Conservation (phyloP, 2,329 filamentous ascomycete genomes). For the Alternaria ventricosa region DNA sequence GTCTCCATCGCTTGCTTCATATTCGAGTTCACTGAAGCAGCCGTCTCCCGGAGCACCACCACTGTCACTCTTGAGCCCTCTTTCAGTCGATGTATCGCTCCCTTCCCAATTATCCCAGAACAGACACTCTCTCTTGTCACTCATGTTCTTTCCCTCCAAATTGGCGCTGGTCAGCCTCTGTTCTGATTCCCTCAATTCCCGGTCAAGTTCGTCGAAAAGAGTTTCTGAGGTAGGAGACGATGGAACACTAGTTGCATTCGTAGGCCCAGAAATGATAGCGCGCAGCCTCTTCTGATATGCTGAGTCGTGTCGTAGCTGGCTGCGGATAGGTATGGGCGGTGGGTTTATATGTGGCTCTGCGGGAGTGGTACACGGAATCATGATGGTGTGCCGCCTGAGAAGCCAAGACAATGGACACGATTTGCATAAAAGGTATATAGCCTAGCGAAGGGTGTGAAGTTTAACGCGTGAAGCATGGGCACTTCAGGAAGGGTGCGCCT, state of each 20-base stretch:
- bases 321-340: constrained; percentile 10
- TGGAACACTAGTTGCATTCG: background rate
- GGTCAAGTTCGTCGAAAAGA: constrained; percentile 2
- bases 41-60: background rate
- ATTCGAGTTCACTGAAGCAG: background rate
- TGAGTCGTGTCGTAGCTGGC: background rate
- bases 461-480: background rate
- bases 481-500: constrained; percentile 2
- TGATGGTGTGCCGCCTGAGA: background rate
- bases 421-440: background rate
- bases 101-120: background rate
- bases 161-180: background rate
- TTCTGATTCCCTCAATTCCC: constrained; percentile 1
- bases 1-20: background rate
- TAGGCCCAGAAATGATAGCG: background rate
- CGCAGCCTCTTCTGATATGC: background rate
- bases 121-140: background rate
- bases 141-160: background rate
- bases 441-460: background rate
- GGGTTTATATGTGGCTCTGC: constrained; percentile 4
- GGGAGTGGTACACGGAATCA: background rate
- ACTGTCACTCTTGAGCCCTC: background rate
- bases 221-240: background rate
- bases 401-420: background rate
- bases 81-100: background rate